Percentiles rank a stretch among this genome's conserved stretches.
Conservation (phyloP, 495 filamentous ascomycete species). For the Penicillium verhagenii region DNA sequence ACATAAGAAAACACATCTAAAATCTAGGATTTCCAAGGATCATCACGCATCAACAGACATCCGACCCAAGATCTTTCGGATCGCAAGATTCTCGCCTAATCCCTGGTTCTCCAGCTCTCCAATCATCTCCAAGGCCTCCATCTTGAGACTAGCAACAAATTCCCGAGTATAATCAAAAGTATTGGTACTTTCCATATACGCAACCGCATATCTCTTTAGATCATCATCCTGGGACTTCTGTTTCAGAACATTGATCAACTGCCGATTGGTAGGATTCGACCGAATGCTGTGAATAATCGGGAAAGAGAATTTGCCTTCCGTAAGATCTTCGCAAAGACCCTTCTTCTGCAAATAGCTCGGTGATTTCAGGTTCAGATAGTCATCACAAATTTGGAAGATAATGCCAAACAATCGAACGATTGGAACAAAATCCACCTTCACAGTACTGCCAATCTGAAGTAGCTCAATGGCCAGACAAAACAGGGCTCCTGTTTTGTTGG, state of each 20-base stretch:
- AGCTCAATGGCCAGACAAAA: slow-evolving; percentile 83
- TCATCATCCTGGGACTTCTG: slow-evolving; percentile 82
- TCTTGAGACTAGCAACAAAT: slow-evolving; percentile 59
- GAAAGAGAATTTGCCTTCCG: slow-evolving; percentile 37
- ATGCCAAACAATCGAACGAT: slow-evolving; percentile 20
- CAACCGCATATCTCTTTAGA: slow-evolving; percentile 85
- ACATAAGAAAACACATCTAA: background rate
- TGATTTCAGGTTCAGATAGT: slow-evolving; percentile 35
- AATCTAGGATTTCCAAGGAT: background rate
- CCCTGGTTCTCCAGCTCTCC: background rate
- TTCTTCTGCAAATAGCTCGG: slow-evolving; percentile 28
- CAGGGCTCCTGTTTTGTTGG: slow-evolving; percentile 88
- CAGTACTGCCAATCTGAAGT: slow-evolving; percentile 56
- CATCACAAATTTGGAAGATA: slow-evolving; percentile 39
- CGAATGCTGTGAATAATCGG: slow-evolving; percentile 70
- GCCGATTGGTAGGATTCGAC: slow-evolving; percentile 69
- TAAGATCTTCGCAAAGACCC: slow-evolving; percentile 49
- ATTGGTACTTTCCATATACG: slow-evolving; percentile 84
- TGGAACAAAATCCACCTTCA: background rate
- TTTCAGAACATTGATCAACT: slow-evolving; percentile 86
- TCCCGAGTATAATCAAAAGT: slow-evolving; percentile 85
- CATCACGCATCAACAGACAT: background rate
- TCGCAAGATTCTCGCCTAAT: background rate
- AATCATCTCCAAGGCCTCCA: background rate
- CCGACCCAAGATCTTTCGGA: background rate